These are phyloP conservation scores for Thuidium tamariscinum DNA, from an alignment of 225 moss, liverwort and hornwort genomes.

Conservation along the genomic window DNA sequence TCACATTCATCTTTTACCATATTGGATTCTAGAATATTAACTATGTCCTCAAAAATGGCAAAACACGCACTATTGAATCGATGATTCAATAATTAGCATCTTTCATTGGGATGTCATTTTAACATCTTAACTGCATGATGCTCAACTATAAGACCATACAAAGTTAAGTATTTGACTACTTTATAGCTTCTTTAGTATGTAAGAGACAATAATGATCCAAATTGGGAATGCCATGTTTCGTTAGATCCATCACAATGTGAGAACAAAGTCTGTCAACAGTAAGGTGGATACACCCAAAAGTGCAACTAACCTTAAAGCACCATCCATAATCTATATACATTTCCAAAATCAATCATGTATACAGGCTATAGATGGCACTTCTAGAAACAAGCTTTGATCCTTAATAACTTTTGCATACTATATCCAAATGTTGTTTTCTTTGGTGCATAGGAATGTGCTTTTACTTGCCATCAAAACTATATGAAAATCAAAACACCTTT, in stretches of 20 bases:
- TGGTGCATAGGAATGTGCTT: too few species aligned
- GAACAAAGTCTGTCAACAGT: too few species aligned
- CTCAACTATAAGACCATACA: neutral
- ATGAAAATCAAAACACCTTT: too few species aligned
- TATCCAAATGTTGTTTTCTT: too few species aligned
- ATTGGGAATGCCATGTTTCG: neutral
- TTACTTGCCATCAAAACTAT: too few species aligned
- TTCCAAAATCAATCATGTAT: too few species aligned
- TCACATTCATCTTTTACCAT: rapidly evolving
- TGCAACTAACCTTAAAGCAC: too few species aligned
- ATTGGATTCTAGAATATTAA: neutral
- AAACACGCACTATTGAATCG: neutral
- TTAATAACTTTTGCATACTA: too few species aligned
- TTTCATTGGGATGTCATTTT: neutral
- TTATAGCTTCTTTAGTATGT: rapidly evolving
- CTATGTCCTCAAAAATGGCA: neutral
- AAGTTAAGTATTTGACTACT: neutral
- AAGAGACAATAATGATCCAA: neutral
- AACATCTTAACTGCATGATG: neutral
- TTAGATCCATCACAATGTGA: rapidly evolving
- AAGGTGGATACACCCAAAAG: too few species aligned
- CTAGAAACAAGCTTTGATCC: too few species aligned
- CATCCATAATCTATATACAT: too few species aligned
- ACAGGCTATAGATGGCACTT: too few species aligned
- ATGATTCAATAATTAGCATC: rapidly evolving